A percentile compares a stretch with the other conserved stretches of the same genome.
Evolutionary conservation across 371 early-diverging fungal genomes (phyloP).

Genomic region (Mortierella sp.): DNA sequence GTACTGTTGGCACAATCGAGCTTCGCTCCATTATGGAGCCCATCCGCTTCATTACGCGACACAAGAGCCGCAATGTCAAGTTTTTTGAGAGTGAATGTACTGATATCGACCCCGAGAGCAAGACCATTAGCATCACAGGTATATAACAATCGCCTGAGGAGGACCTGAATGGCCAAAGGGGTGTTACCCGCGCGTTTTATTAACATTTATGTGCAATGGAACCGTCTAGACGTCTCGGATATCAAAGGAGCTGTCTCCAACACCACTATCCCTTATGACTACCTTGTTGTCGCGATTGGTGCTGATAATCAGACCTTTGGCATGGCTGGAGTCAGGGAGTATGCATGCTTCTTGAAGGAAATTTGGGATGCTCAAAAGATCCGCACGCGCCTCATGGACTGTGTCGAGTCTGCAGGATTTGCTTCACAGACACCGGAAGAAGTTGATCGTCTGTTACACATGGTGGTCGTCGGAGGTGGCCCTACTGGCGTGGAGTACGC

Average conservation of each 20-base stretch:
- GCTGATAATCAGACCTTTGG: constrained; percentile 85
- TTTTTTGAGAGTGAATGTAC: constrained; percentile 91
- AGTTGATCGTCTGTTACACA: constrained; percentile 78
- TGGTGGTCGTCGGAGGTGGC: constrained; percentile 88
- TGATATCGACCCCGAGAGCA: constrained; percentile 80
- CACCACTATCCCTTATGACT: constrained; percentile 78
- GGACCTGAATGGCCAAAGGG: no score
- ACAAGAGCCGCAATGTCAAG: constrained; percentile 83
- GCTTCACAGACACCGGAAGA: constrained; percentile 71
- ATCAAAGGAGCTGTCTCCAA: constrained; percentile 69
- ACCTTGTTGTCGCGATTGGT: constrained; percentile 85
- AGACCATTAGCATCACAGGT: constrained; percentile 77
- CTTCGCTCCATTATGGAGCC: constrained; percentile 88
- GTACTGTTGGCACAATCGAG: constrained; percentile 89
- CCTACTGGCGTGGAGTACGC: constrained; percentile 83
- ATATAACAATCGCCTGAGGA: no score
- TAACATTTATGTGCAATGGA: background rate
- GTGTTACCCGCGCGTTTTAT: no score
- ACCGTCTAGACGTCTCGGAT: constrained; percentile 73
- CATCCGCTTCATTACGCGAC: constrained; percentile 85
- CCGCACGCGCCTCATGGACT: constrained; percentile 75
- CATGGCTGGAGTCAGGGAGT: constrained; percentile 82
- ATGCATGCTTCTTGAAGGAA: constrained; percentile 79
- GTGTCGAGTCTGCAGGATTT: constrained; percentile 85
- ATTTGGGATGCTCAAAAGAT: constrained; percentile 79